Percentiles rank a stretch among this genome's conserved stretches.
phyloP scores from a whole-genome alignment of 75 land plant genomes.

The Sequoia sempervirens region DNA sequence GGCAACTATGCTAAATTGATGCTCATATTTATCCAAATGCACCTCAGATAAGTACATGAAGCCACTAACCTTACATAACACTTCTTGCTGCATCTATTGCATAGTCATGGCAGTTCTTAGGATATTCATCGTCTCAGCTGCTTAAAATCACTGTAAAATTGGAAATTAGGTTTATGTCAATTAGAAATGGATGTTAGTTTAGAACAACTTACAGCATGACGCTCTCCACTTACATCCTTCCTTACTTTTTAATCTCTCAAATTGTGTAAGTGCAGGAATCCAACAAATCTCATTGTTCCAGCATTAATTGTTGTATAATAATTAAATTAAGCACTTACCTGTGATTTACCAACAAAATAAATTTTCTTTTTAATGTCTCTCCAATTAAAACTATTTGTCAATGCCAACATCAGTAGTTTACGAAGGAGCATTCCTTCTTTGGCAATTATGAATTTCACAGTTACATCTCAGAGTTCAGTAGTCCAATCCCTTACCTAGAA shows the following conservation, averaged over 20 bases:
- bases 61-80: neutral
- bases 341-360: neutral
- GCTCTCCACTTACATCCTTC: neutral
- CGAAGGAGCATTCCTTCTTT: neutral
- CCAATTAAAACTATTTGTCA: neutral
- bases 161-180: neutral
- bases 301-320: neutral
- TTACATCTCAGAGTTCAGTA: neutral
- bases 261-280: neutral
- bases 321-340: neutral
- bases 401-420: neutral
- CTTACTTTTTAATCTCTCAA: neutral
- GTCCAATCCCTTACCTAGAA: neutral
- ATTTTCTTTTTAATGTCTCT: neutral
- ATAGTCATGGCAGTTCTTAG: neutral
- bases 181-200: neutral
- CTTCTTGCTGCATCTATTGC: neutral
- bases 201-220: neutral
- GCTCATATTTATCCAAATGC: neutral
- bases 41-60: neutral
- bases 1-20: neutral
- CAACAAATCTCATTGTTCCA: neutral
- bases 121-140: neutral
- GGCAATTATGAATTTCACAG: neutral
- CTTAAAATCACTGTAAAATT: neutral